Conservation (phyloP, 2,329 filamentous ascomycete species). For the Colletotrichum costaricense region DNA sequence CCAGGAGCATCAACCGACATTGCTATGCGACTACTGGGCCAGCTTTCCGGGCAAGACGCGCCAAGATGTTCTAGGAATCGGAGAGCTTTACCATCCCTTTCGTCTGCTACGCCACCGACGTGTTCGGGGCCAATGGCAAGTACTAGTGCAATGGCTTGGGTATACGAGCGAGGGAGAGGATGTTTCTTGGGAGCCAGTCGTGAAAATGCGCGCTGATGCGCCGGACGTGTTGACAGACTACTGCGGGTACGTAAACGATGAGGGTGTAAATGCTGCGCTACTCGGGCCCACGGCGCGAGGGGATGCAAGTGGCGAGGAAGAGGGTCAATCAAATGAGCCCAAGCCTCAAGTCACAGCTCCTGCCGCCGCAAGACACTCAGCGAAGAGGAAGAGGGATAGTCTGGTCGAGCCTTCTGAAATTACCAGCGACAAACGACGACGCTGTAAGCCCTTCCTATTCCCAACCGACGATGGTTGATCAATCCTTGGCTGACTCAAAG, state of each 20-base stretch:
- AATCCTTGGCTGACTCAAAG: background rate
- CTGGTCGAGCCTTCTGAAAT: constrained; percentile 6
- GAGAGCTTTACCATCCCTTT: constrained; percentile 31
- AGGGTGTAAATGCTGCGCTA: constrained; percentile 18
- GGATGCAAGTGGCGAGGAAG: background rate
- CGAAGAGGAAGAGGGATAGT: constrained; percentile 29
- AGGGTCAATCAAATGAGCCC: background rate
- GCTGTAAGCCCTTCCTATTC: constrained; percentile 1
- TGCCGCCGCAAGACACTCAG: background rate
- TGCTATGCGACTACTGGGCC: constrained; percentile 25
- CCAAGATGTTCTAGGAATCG: constrained; percentile 26
- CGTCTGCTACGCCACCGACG: constrained; percentile 22
- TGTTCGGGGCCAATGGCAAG: constrained; percentile 32
- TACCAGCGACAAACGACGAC: constrained; percentile 18
- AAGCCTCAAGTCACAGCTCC: constrained; percentile 9
- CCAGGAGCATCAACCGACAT: constrained; percentile 21
- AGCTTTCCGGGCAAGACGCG: constrained; percentile 25
- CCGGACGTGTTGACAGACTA: constrained; percentile 23
- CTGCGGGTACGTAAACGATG: constrained; percentile 14
- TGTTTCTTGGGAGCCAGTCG: constrained; percentile 27
- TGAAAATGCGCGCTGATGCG: constrained; percentile 23
- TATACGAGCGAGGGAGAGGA: constrained; percentile 25
- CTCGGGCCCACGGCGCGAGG: background rate
- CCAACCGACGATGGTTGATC: background rate
- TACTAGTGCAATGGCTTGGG: constrained; percentile 28